phyloP scores from a whole-genome alignment of 2,329 filamentous ascomycete species.

The Fusarium papillatum region DNA sequence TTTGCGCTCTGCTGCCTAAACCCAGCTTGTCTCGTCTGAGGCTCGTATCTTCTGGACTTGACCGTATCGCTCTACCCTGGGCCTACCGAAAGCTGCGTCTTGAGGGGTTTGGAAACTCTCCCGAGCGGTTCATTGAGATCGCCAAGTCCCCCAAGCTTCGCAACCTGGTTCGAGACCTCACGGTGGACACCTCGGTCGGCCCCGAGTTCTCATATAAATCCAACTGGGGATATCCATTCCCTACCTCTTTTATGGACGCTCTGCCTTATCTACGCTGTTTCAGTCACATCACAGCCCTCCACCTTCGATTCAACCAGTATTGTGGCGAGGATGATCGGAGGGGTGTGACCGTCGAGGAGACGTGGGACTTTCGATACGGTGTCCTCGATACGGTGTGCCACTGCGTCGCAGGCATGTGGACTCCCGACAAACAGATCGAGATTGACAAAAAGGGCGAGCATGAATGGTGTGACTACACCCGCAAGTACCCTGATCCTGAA shows the following conservation, averaged over 20 bases:
- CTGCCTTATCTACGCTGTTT: constrained; percentile 24
- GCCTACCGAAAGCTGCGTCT: constrained; percentile 2
- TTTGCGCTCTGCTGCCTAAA: constrained; percentile 14
- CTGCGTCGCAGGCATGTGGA: background rate
- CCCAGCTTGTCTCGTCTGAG: constrained; percentile 3
- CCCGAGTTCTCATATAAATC: background rate
- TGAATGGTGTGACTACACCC: background rate
- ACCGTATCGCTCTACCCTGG: background rate
- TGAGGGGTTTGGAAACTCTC: constrained; percentile 6
- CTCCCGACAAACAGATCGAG: background rate
- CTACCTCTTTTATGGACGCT: constrained; percentile 12
- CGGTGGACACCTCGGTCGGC: constrained; percentile 23
- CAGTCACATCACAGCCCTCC: background rate
- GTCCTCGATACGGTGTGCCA: background rate
- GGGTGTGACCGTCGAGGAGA: background rate
- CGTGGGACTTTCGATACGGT: background rate
- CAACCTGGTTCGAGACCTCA: constrained; percentile 24
- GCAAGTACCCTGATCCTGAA: background rate
- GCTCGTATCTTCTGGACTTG: constrained; percentile 3
- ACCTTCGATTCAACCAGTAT: constrained; percentile 10
- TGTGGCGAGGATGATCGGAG: constrained; percentile 24
- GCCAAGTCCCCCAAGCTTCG: constrained; percentile 23
- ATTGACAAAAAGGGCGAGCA: background rate
- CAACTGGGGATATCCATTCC: background rate
- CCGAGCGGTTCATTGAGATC: constrained; percentile 16